phyloP scores from a whole-genome alignment of 352 stramenopile genomes.

The Globisporangium echinulatum region DNA sequence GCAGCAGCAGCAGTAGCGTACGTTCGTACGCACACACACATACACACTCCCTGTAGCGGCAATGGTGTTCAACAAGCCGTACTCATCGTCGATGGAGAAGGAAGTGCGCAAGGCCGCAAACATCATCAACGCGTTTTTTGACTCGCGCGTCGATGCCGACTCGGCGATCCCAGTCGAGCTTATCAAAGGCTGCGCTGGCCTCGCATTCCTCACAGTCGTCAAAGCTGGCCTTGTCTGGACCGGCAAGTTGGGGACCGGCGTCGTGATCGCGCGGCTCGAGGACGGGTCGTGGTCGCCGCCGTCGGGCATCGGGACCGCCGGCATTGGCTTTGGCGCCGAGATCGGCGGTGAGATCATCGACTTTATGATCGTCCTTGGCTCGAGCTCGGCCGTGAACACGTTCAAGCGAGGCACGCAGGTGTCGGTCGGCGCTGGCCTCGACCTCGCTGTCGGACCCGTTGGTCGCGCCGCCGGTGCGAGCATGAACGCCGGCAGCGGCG shows the following conservation, averaged over 20 bases:
- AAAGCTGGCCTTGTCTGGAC: conserved; percentile 85
- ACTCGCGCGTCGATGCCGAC: conserved; percentile 65
- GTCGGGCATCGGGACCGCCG: conserved; percentile 75
- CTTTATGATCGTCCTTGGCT: conserved; percentile 87
- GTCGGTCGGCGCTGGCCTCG: conserved; percentile 67
- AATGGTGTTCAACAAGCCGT: conserved; percentile 84
- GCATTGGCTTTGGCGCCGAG: conserved; percentile 76
- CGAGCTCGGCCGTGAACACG: conserved; percentile 54
- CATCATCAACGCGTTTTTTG: conserved; percentile 84
- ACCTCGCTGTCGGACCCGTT: conserved; percentile 69
- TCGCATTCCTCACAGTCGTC: conserved; percentile 83
- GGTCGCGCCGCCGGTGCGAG: conserved; percentile 63
- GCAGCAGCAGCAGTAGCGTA: neutral
- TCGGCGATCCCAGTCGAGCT: conserved; percentile 73
- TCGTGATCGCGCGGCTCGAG: conserved; percentile 73
- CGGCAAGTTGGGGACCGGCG: conserved; percentile 75
- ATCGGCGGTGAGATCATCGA: conserved; percentile 85
- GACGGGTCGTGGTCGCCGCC: conserved; percentile 81
- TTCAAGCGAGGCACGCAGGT: conserved; percentile 85
- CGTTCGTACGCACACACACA: neutral
- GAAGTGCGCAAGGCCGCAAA: conserved; percentile 75
- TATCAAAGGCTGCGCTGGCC: conserved; percentile 63
- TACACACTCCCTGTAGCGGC: neutral
- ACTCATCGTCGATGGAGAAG: conserved; percentile 85
- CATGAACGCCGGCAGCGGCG: conserved; percentile 70